A percentile compares a stretch with the other conserved stretches of the same genome.
Evolutionary conservation across 2,329 filamentous ascomycete species (phyloP).

Genomic region (Ophiostoma quercus): DNA sequence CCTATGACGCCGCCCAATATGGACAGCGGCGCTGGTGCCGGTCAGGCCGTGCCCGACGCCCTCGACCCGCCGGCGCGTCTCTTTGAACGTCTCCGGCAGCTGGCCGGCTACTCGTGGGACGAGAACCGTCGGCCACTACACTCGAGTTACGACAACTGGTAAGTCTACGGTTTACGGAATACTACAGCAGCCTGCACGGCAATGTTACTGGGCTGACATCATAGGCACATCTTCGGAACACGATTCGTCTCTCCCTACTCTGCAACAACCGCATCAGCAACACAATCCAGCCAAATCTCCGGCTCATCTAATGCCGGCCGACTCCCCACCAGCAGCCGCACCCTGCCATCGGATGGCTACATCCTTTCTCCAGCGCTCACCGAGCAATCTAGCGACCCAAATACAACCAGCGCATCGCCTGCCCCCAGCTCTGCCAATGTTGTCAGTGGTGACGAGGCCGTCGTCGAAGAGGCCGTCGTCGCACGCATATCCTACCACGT

Average conservation of each 20-base stretch:
- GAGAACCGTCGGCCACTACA: slow-evolving; percentile 55
- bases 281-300: slow-evolving; percentile 37
- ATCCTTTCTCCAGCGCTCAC: slow-evolving; percentile 34
- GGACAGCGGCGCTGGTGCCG: slow-evolving; percentile 38
- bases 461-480: slow-evolving; percentile 62
- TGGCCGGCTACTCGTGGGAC: slow-evolving; percentile 73
- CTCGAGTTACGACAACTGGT: slow-evolving; percentile 85
- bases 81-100: slow-evolving; percentile 66
- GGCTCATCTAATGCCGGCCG: slow-evolving; percentile 43
- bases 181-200: not conserved
- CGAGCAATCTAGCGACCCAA: slow-evolving; percentile 40
- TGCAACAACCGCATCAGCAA: slow-evolving; percentile 35
- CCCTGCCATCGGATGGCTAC: slow-evolving; percentile 40
- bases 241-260: slow-evolving; percentile 51
- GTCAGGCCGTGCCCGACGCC: slow-evolving; percentile 47
- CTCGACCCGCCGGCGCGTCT: slow-evolving; percentile 62
- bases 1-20: slow-evolving; percentile 36
- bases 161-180: slow-evolving; percentile 29
- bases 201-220: not conserved
- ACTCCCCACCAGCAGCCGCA: slow-evolving; percentile 41
- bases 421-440: slow-evolving; percentile 32
- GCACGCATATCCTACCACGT: slow-evolving; percentile 79
- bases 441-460: slow-evolving; percentile 45
- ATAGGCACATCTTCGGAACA: slow-evolving; percentile 62
- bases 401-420: slow-evolving; percentile 33